These are phyloP conservation scores for Fraxinus excelsior DNA, from an alignment of 257 asterid genomes.

Conservation along the genomic window DNA sequence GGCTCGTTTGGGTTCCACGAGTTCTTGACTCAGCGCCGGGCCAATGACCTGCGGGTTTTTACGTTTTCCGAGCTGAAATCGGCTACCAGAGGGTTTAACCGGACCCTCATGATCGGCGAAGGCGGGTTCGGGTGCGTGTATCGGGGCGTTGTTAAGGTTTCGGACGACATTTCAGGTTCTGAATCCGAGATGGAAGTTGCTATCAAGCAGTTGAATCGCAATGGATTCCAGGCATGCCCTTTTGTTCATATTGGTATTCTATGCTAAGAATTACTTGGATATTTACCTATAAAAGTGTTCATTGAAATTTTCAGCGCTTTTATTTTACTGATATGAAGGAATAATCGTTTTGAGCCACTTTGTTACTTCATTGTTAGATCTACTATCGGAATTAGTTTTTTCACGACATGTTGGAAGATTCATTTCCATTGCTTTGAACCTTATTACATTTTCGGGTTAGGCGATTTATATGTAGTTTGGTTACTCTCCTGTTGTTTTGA, in stretches of 20 bases:
- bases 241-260: constrained; percentile 8
- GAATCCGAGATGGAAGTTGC: constrained; percentile 63
- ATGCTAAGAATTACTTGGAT: not conserved
- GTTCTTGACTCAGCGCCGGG: constrained; percentile 60
- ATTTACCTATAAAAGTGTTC: not conserved
- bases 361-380: not conserved
- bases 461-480: too few species aligned
- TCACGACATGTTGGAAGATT: not conserved
- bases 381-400: not conserved
- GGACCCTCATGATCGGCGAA: constrained; percentile 75
- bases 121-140: constrained; percentile 94
- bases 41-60: constrained; percentile 73
- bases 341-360: not conserved
- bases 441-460: not conserved
- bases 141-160: constrained; percentile 54
- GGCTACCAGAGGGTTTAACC: constrained; percentile 73
- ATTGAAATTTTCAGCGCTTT: not conserved
- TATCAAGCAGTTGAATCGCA: constrained; percentile 82
- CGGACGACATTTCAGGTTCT: constrained; percentile 32
- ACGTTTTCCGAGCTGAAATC: constrained; percentile 68
- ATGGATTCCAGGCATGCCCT: constrained; percentile 90
- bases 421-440: not conserved
- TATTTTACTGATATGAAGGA: not conserved
- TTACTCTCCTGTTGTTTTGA: not conserved
- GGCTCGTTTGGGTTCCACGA: constrained; percentile 63